Base-by-base conservation (phyloP, 306 rosid genomes). In the Cicer bijugum region DNA sequence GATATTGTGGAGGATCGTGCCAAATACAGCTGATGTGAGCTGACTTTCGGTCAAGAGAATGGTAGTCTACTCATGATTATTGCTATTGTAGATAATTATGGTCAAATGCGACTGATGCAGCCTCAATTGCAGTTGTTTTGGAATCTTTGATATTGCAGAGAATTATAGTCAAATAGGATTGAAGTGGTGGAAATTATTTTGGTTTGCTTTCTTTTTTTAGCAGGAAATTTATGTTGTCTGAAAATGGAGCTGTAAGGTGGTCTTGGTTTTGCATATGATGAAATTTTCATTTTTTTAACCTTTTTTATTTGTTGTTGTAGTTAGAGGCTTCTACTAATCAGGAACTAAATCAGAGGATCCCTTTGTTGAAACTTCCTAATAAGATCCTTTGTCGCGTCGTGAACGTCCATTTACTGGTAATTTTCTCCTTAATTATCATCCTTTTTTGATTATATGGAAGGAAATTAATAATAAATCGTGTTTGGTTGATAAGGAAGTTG, bases 241-340 rank as follows among this genome's bases (percentile, higher is more conserved):
- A 66, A 53, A 75, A 50, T 62, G 28, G 62, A 65, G 42, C 6
- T 65, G 9, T 51, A 23, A 28, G 69, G 9, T 20, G 12, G 4
- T 61, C 6, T 60, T 35, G 11, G 48, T 33, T 59, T 11, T 72
- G 66, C 51, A 17, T 28, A 28, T 45, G 60, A 9, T 60, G 43
- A 4, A 39, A 7, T 35, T 5, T 37, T 44, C 44, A 20, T 38
- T 6, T 39, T 6, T 58, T 68, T 4, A 9, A 6, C 23, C 8
- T 15, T 73, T 56, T 46, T 6, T 7, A n/a, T 66, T 16, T 56
- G 68, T 28, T 47, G 57, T 35, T 82, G 69, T 73, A 93, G 98
- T 82, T 93, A 69, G 97, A 94, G 76, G 97, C 92, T 6, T 94
- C 98, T 1, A 85, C 98, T 43, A 88, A 91, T 86, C 90, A 87